Evolutionary conservation across 805 yeast species (phyloP), one percentile per base, ranked within the genome.

Genomic region (Ogataea nitratoaversa): DNA sequence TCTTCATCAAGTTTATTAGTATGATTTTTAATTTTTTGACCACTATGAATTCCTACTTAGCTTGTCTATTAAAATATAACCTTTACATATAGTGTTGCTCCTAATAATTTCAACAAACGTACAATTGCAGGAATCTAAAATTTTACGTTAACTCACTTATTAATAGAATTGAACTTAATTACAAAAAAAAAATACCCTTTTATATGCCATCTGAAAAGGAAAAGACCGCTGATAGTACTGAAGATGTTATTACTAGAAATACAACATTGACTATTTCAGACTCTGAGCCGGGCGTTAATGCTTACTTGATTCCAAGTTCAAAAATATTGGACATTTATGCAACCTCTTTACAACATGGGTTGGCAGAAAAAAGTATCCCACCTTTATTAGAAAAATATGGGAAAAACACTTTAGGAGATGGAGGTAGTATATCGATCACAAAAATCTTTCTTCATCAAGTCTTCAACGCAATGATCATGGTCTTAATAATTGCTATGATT

Each of bases 401-500:
- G 13, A 66, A 62, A 11, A 84, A 84, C 61, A 65, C 68, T 12
- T 65, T 84, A 2, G 88, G 86, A 8, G 81, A 77, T 30, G 83
- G 72, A 22, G 67, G 67, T 30, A 71, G 71, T 19, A 73, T 82
- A 38, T 75, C 83, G 7, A 62, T 78, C 38, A 49, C 71, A 20
- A 63, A 65, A 38, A 83, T 84, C 40, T 46, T 84, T 20, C 63
- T 82, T 30, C 82, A 81, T 47, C 93, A 84, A 51, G 66, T 79
- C 2, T 79, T 79, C 59, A 84, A 84, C 55, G 91, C 93, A 34
- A 84, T 84, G 93, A 79, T 83, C 36, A 61, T 84, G 47, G 91
- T 84, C 8, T 67, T 83, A 48, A 62, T 83, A 38, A 80, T 82
- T 28, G 77, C 87, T 14, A 76, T 80, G 84, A 59, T 78, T 17